phyloP scores from a whole-genome alignment of 441 rosid species.

The Pelargonium hybrid region DNA sequence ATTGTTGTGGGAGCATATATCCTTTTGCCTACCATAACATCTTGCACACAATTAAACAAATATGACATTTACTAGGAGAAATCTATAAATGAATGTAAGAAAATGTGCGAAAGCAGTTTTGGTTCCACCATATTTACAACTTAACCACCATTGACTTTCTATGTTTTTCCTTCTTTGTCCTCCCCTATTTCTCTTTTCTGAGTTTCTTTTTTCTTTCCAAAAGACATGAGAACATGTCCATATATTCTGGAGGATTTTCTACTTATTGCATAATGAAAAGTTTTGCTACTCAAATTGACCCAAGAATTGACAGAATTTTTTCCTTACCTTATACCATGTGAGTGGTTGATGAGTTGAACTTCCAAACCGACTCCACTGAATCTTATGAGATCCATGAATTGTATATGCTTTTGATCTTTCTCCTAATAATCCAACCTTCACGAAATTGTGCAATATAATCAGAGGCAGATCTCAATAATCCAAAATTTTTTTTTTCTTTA shows the following conservation, averaged over 20 bases:
- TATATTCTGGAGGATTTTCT: background rate
- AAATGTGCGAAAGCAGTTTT: no score
- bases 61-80: no score
- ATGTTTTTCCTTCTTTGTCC: no score
- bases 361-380: constrained; percentile 37
- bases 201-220: no score
- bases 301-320: background rate
- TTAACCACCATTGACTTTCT: no score
- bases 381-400: constrained; percentile 20
- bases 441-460: background rate
- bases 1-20: no score
- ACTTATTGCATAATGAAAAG: background rate
- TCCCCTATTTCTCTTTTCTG: no score
- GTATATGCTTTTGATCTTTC: constrained; percentile 36
- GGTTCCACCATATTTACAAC: no score
- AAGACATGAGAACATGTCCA: background rate
- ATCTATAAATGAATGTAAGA: no score
- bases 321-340: constrained; percentile 71
- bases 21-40: no score
- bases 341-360: constrained; percentile 29
- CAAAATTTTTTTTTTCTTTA: no score
- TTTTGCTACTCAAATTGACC: background rate
- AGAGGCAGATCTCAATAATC: background rate
- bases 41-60: no score
- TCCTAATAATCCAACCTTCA: constrained; percentile 60